A percentile compares a stretch with the other conserved stretches of the same genome.
Conservation (phyloP, 768 basidiomycete genomes). For the Suillus paluster region DNA sequence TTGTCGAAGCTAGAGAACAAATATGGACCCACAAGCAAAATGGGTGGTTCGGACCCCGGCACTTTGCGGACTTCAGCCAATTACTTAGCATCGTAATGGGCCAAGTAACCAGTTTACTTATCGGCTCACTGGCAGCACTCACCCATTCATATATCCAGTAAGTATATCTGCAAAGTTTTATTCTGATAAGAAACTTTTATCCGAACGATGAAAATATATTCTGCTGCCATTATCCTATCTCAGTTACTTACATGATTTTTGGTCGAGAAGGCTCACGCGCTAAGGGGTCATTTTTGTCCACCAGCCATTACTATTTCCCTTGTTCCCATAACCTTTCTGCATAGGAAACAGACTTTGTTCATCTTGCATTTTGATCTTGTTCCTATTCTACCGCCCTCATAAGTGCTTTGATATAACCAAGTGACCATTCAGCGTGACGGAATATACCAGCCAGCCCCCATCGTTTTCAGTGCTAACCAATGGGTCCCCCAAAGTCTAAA, state of each 20-base stretch:
- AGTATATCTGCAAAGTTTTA: not conserved
- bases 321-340: too few relatives aligned
- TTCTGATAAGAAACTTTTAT: not conserved
- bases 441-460: not conserved
- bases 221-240: not conserved
- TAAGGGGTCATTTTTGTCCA: not conserved
- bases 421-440: not conserved
- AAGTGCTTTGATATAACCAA: too few relatives aligned
- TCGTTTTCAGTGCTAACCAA: not conserved
- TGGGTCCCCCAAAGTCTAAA: not conserved
- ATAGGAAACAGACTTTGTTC: too few relatives aligned
- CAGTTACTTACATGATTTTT: not conserved
- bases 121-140: too few relatives aligned
- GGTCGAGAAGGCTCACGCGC: not conserved
- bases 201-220: not conserved
- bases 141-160: not conserved
- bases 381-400: too few relatives aligned
- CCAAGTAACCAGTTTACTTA: too few relatives aligned
- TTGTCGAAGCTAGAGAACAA: too few relatives aligned
- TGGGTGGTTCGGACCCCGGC: not conserved
- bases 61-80: conserved; percentile 1
- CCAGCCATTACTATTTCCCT: too few relatives aligned
- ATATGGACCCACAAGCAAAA: not conserved
- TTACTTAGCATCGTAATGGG: too few relatives aligned
- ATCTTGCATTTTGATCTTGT: too few relatives aligned